Percentiles rank a stretch among this genome's conserved stretches.
These are phyloP conservation scores for Hypholoma fasciculare DNA, from an alignment of 768 basidiomycete species.

Conservation along the genomic window DNA sequence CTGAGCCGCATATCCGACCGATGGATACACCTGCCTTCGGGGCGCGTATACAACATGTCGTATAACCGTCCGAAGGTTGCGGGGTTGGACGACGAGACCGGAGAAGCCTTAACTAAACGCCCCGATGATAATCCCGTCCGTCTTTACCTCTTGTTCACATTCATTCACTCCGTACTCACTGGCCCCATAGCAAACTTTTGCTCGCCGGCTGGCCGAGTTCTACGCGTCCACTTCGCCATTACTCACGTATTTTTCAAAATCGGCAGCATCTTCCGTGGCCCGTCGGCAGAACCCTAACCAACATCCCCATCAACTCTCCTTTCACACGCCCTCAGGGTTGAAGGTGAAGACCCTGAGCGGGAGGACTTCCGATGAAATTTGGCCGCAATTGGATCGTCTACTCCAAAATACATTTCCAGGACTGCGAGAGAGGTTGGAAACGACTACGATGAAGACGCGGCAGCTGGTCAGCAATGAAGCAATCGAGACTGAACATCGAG, in stretches of 20 bases:
- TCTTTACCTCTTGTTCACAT: constrained; percentile 11
- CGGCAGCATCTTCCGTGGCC: constrained; percentile 26
- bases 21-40: constrained; percentile 86
- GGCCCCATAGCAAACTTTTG: constrained; percentile 65
- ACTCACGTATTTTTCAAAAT: constrained; percentile 63
- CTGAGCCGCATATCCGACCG: constrained; percentile 86
- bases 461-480: constrained; percentile 54
- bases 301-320: constrained; percentile 53
- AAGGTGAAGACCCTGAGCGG: constrained; percentile 66
- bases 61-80: constrained; percentile 83
- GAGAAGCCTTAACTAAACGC: constrained; percentile 83
- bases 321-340: constrained; percentile 45
- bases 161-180: constrained; percentile 8
- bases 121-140: constrained; percentile 89
- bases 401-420: constrained; percentile 59
- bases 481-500: constrained; percentile 35
- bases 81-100: constrained; percentile 84
- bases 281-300: constrained; percentile 32
- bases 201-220: constrained; percentile 73
- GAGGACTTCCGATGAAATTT: constrained; percentile 84
- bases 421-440: constrained; percentile 50
- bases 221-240: constrained; percentile 81
- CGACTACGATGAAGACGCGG: constrained; percentile 40
- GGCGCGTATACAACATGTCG: constrained; percentile 86
- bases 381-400: constrained; percentile 74